Base-by-base conservation (phyloP, 495 filamentous ascomycete genomes). In the Neurospora africana region DNA sequence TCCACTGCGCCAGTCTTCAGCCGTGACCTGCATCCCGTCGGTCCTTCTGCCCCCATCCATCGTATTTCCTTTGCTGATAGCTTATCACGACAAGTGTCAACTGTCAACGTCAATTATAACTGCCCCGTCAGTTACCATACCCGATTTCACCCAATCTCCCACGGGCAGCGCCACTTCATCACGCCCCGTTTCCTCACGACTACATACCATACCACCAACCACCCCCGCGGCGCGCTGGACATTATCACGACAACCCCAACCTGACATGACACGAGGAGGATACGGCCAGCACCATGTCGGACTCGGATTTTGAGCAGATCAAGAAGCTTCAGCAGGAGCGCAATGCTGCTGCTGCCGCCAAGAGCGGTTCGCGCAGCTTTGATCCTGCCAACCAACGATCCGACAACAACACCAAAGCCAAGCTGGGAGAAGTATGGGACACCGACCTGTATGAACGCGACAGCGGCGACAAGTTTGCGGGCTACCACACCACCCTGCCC, bases 401-500 rank as follows among this genome's bases (percentile, higher is more conserved):
- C 87, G 92, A 96, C 87, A 86, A 84, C 79, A 94, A 93, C 74
- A 95, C 92, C 80, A 98, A 98, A 90, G 93, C 91, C 81, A 95
- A 94, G 82, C 85, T 99, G 76, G 97, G 91, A 80, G 96, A 98
- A 79, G 91, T 87, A 79, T 96, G 97, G 86, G 95, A 99, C 81
- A 98, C 91, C 43, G 89, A 90, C 40, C 88, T 99, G 43, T 99
- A 98, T 87, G 93, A 94, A 70, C 89, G 91, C 72, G 72, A 75
- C 76, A 90, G 88, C 72, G 83, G 80, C 74, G 91, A 97, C 76
- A 97, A 91, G 81, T 99, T 89, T 82, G 90, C 93, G 30, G 95
- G 94, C 71, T 99, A 98, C 81, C 91, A 94, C 79, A 91, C 87
- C 2, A 93, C 93, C 23, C 95, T 99, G 75, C 91, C 95, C 44